Evolutionary conservation across 2,329 filamentous ascomycete species (phyloP).

Genomic region (Byssothecium circinans): DNA sequence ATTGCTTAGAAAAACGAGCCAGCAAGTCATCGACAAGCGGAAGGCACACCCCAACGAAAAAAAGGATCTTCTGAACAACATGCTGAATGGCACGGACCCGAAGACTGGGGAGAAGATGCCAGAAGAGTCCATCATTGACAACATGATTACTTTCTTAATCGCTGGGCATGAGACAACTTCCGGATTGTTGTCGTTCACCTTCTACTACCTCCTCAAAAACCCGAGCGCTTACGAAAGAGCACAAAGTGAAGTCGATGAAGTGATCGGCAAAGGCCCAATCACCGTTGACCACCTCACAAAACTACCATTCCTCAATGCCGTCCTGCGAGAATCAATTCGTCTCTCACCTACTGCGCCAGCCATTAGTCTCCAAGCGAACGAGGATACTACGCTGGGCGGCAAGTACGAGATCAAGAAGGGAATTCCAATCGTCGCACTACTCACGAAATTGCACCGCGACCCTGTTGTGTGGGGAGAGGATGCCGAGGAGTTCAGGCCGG

Average conservation of each 20-base stretch:
- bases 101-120: conserved; percentile 61
- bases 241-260: conserved; percentile 57
- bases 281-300: conserved; percentile 53
- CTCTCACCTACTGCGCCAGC: conserved; percentile 58
- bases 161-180: conserved; percentile 48
- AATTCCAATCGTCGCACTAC: conserved; percentile 34
- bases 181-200: conserved; percentile 45
- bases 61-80: conserved; percentile 63
- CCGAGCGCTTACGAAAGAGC: conserved; percentile 53
- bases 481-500: conserved; percentile 48
- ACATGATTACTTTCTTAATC: conserved; percentile 69
- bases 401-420: conserved; percentile 44
- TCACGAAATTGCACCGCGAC: conserved; percentile 46
- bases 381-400: conserved; percentile 38
- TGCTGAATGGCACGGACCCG: conserved; percentile 63
- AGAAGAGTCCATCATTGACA: conserved; percentile 65
- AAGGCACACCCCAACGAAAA: conserved; percentile 56
- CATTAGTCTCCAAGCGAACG: conserved; percentile 44
- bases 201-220: conserved; percentile 57
- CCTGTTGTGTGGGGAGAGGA: conserved; percentile 49
- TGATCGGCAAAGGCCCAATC: conserved; percentile 53
- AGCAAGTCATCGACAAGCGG: conserved; percentile 60
- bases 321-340: conserved; percentile 59
- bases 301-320: conserved; percentile 57
- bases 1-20: conserved; percentile 58